Conservation (phyloP, 805 yeast species). For the Dipodascus albidus region DNA sequence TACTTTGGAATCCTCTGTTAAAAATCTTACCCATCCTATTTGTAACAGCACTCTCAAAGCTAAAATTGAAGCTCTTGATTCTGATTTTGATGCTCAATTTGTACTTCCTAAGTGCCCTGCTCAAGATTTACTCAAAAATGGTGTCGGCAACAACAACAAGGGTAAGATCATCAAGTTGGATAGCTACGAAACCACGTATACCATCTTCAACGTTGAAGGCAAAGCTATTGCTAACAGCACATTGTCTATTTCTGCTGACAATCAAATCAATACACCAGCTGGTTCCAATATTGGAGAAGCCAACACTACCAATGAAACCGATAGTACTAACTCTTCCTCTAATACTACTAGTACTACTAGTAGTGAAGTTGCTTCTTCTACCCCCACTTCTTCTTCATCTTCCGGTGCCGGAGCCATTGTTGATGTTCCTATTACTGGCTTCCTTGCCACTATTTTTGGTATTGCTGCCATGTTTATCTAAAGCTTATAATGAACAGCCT, state of each 20-base stretch:
- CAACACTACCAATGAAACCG: not conserved
- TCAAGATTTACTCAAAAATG: constrained; percentile 23
- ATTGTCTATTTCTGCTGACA: constrained; percentile 14
- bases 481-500: no score
- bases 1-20: constrained; percentile 6
- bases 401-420: constrained; percentile 10
- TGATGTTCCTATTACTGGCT: constrained; percentile 6
- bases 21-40: constrained; percentile 16
- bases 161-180: constrained; percentile 24
- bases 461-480: constrained; percentile 9
- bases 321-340: constrained; percentile 6
- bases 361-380: constrained; percentile 4
- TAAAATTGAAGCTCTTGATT: constrained; percentile 16
- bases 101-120: constrained; percentile 29
- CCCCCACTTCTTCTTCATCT: constrained; percentile 12
- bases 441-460: constrained; percentile 12
- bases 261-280: constrained; percentile 17
- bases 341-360: constrained; percentile 6
- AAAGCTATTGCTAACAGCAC: constrained; percentile 18
- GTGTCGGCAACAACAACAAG: constrained; percentile 28
- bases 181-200: constrained; percentile 18
- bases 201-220: constrained; percentile 22
- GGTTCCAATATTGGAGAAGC: constrained; percentile 9
- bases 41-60: constrained; percentile 13
- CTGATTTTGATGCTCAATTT: constrained; percentile 21